Evolutionary conservation across 352 stramenopile genomes (phyloP), one percentile per base, ranked within the genome.

Genomic region (Pythium angustatum): DNA sequence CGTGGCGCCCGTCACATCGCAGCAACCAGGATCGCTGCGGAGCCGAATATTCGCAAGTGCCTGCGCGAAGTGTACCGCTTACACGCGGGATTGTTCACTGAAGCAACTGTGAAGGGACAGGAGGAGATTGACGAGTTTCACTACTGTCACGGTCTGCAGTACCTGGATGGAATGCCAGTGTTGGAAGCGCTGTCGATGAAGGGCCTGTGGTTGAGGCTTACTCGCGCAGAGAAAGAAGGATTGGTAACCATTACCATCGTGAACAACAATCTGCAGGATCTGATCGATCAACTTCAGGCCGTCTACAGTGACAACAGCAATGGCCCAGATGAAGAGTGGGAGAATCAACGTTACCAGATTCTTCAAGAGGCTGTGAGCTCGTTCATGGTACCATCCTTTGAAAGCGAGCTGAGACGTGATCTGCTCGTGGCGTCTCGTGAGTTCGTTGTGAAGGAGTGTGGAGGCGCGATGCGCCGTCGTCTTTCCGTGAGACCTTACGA

Each of bases 121-220:
- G 88, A 95, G 61, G 88, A 96, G 70, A 88, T 96, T 28, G 88
- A 96, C 41, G 86, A 95, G 59, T 95, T 95, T 49, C 88, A 96
- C 58, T 95, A 93, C 44, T 87, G 75, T 6, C 85, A 96, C 41
- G 88, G 88, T 26, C 60, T 96, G 27, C 88, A 96, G 66, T 96
- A 96, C 50, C 78, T 96, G 31, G 76, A 83, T 10, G 84, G 82
- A 11, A 94, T 95, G 86, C 83, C 85, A n/a, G 81, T 87, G n/a
- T 58, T 84, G 36, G 86, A 96, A 24, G 69, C 92, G 12, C 79
- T 95, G 45, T 80, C 88, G 38, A 78, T 73, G 30, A 82, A 78
- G 24, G 85, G 92, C 54, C 50, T 95, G 66, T 96, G 83, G 83
- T 50, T 96, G 48, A 83, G 85, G 50, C 66, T 96, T 11, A 68